Evolutionary conservation across 306 rosid genomes (phyloP).

Genomic region (Inga oerstediana): DNA sequence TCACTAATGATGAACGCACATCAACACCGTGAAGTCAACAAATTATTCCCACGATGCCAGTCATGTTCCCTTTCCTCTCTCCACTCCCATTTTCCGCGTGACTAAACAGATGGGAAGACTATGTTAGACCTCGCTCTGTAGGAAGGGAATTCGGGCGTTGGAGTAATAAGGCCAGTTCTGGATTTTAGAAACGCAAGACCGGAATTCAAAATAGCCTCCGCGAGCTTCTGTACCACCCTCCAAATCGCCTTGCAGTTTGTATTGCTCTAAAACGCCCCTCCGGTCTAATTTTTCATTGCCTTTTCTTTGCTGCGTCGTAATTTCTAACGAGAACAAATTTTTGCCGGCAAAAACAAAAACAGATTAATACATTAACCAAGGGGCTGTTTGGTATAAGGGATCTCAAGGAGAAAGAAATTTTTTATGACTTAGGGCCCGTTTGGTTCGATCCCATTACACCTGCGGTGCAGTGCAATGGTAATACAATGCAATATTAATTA

Average conservation of each 20-base stretch:
- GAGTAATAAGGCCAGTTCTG: background rate
- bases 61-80: slow-evolving; percentile 17
- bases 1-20: slow-evolving; percentile 35
- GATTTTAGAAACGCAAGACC: background rate
- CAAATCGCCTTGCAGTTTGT: background rate
- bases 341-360: background rate
- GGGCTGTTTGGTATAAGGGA: too few relatives aligned
- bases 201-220: background rate
- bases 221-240: background rate
- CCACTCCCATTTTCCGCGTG: slow-evolving; percentile 16
- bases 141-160: background rate
- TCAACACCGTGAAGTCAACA: slow-evolving; percentile 6
- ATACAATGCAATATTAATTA: too few relatives aligned
- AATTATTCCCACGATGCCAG: slow-evolving; percentile 8
- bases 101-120: slow-evolving; percentile 1
- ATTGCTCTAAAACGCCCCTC: background rate
- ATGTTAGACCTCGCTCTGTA: background rate
- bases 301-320: background rate
- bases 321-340: background rate
- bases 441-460: too few relatives aligned
- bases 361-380: background rate
- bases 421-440: too few relatives aligned
- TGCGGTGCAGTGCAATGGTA: too few relatives aligned
- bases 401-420: too few relatives aligned
- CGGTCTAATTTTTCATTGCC: background rate